Evolutionary conservation across 257 asterid genomes (phyloP), one percentile per base, ranked within the genome.

Genomic region (Verbena officinalis): DNA sequence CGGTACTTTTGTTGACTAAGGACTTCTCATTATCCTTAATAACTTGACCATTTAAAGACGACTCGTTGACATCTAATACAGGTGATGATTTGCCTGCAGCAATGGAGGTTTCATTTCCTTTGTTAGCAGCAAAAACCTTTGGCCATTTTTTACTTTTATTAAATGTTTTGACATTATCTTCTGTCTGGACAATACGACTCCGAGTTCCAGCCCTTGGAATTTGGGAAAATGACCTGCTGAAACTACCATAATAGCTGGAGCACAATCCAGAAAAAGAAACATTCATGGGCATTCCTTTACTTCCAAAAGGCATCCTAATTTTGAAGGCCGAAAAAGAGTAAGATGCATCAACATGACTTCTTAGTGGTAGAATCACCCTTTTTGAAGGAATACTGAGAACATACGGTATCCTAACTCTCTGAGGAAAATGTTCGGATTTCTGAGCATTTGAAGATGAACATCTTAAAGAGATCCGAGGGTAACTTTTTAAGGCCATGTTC

Each of bases 151-250:
- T 11, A 30, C 38, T 71, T 73, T 77, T 76, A 70, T 57, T 68
- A 22, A 65, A 59, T 34, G 34, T 50, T 67, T 79, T 74, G 45
- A 43, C 62, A 61, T 70, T 79, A 55, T 65, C 82, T 64, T 70
- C 77, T 3, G 77, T 59, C 52, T 48, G 38, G 54, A 59, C 69
- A 44, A 75, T 7, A 57, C 31, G 49, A 64, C 43, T 68, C 23
- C 58, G 65, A 56, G 73, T 61, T 33, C 72, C 67, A 2, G 76
- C 75, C 70, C 78, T 80, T 5, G 92, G 73, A 38, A 74, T 76
- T 58, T 65, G 82, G 52, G 86, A 86, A 75, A 80, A 78, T 53
- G 77, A 69, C 60, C 86, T 83, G 64, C 73, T 68, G 46, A 74
- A 43, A 44, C 78, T 60, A 53, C 72, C 48, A 69, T 38, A 81